These are phyloP conservation scores for Pyropia haitanensis DNA, from an alignment of 23 red algal genomes.

Conservation along the genomic window DNA sequence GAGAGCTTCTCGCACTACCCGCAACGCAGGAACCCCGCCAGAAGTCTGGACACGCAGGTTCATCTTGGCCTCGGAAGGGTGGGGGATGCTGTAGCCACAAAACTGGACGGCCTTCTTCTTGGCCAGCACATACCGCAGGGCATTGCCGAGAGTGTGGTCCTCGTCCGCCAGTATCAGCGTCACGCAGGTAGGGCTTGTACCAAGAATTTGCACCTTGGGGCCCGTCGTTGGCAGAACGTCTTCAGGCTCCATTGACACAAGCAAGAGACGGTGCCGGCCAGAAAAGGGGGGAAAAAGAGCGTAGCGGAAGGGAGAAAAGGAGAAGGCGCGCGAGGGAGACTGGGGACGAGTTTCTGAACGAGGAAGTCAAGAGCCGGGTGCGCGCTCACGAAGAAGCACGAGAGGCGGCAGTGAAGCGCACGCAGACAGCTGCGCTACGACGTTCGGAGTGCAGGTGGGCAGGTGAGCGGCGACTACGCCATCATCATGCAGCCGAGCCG, in stretches of 20 bases:
- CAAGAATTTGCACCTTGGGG: constrained; percentile 26
- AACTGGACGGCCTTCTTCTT: constrained; percentile 59
- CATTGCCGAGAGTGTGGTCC: constrained; percentile 95
- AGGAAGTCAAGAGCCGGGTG: not conserved
- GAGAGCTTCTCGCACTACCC: constrained; percentile 35
- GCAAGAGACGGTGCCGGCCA: not conserved
- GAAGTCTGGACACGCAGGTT: constrained; percentile 80
- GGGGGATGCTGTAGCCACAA: constrained; percentile 92
- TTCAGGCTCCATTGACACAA: not conserved
- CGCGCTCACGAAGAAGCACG: constrained; percentile 3
- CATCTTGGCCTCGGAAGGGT: constrained; percentile 86
- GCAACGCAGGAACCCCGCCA: constrained; percentile 20
- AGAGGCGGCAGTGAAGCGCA: constrained; percentile 14
- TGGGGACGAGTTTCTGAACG: not conserved
- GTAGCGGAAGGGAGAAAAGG: not conserved
- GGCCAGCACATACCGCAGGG: constrained; percentile 77
- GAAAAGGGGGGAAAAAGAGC: not conserved
- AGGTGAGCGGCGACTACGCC: not conserved
- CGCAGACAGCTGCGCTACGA: not conserved
- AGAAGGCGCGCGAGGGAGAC: not conserved
- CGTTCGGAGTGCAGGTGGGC: not conserved
- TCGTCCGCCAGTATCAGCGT: constrained; percentile 67
- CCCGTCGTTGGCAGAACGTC: not conserved
- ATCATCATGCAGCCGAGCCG: not conserved
- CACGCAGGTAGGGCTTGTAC: constrained; percentile 28